phyloP scores from a whole-genome alignment of 768 basidiomycete genomes.

The Serendipita sp. region DNA sequence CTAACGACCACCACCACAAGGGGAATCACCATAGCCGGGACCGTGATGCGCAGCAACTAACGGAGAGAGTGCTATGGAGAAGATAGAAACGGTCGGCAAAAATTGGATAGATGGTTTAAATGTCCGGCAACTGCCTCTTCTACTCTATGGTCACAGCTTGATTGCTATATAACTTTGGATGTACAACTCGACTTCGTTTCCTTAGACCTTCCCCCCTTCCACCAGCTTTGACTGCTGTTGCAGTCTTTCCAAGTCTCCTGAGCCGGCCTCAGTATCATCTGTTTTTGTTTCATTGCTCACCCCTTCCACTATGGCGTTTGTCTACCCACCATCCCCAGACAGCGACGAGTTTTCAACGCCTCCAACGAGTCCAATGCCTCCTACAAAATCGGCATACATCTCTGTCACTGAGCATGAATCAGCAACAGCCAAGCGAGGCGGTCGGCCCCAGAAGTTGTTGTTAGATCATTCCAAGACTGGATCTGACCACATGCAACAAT shows the following conservation, averaged over 20 bases:
- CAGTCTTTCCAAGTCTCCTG: not conserved
- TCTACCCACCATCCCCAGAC: not conserved
- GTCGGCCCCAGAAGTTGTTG: not conserved
- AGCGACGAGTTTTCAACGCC: conserved; percentile 2
- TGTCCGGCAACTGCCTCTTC: too few relatives aligned
- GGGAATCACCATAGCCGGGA: not conserved
- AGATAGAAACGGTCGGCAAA: too few relatives aligned
- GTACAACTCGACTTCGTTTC: not conserved
- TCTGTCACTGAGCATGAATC: not conserved
- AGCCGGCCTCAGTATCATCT: not conserved
- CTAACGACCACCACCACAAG: too few relatives aligned
- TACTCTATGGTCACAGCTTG: not conserved
- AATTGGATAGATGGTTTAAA: too few relatives aligned
- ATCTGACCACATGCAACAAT: not conserved
- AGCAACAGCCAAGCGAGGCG: not conserved
- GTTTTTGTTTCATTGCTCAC: not conserved
- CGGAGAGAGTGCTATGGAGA: too few relatives aligned
- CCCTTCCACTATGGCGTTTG: not conserved
- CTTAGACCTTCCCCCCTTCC: not conserved
- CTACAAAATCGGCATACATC: not conserved
- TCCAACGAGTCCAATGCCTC: not conserved
- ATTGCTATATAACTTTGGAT: not conserved
- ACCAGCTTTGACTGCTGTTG: not conserved
- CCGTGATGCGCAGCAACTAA: not conserved
- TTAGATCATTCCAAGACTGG: not conserved